These are phyloP conservation scores for Xylariaceae sp. DNA, from an alignment of 2,329 filamentous ascomycete genomes.

Conservation along the genomic window DNA sequence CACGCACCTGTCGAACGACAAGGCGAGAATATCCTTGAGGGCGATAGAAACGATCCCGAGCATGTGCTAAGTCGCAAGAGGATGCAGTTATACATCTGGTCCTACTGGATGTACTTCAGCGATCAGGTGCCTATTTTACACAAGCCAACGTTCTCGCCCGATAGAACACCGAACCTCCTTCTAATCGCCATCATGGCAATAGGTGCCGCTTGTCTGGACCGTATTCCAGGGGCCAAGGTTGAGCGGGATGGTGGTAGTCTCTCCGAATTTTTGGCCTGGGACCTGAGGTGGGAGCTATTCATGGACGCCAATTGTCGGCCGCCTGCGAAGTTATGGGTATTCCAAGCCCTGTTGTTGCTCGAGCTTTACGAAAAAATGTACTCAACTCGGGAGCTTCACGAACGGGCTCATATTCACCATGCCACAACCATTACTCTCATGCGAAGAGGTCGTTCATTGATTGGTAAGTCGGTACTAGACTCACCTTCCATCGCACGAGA, in stretches of 20 bases:
- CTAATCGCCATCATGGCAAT: conserved; percentile 88
- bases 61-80: conserved; percentile 78
- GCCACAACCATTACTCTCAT: conserved; percentile 93
- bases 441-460: conserved; percentile 85
- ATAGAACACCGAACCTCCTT: conserved; percentile 77
- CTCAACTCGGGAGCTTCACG: conserved; percentile 83
- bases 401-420: conserved; percentile 93
- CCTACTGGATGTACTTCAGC: conserved; percentile 93
- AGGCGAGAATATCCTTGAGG: conserved; percentile 72
- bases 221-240: conserved; percentile 66
- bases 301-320: conserved; percentile 85
- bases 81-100: conserved; percentile 92
- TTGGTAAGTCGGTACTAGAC: conserved; percentile 78
- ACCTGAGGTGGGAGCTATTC: conserved; percentile 93
- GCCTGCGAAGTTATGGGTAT: conserved; percentile 92
- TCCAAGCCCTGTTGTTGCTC: conserved; percentile 81
- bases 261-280: conserved; percentile 85
- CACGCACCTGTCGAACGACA: conserved; percentile 67
- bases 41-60: conserved; percentile 61
- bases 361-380: conserved; percentile 99
- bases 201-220: conserved; percentile 83
- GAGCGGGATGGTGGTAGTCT: conserved; percentile 75
- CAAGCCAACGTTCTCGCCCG: conserved; percentile 85
- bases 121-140: conserved; percentile 92
- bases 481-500: conserved; percentile 73